Evolutionary conservation across 768 basidiomycete species (phyloP).

Genomic region (Tubosaeta brunneosetosa): DNA sequence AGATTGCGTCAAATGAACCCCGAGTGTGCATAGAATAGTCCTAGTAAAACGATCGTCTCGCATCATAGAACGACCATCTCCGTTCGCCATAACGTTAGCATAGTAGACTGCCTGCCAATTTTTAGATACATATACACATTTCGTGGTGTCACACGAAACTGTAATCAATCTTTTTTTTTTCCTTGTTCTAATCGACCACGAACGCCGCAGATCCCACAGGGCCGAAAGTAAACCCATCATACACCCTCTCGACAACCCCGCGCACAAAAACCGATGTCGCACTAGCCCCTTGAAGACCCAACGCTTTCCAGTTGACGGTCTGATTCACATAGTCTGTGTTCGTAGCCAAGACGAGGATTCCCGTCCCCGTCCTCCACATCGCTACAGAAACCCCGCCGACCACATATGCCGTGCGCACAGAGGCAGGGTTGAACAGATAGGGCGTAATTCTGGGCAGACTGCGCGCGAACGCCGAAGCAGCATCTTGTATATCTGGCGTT

Average conservation of each 20-base stretch:
- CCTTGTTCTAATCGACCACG: background rate
- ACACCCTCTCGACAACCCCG: conserved; percentile 5
- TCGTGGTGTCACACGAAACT: no score
- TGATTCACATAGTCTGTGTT: conserved; percentile 44
- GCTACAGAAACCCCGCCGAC: conserved; percentile 44
- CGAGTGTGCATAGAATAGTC: no score
- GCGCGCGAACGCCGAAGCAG: conserved; percentile 45
- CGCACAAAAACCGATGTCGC: conserved; percentile 9
- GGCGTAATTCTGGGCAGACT: conserved; percentile 42
- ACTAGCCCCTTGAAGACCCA: conserved; percentile 17
- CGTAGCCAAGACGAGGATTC: conserved; percentile 46
- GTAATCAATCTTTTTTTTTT: background rate
- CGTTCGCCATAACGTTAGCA: no score
- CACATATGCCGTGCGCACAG: conserved; percentile 38
- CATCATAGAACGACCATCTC: no score
- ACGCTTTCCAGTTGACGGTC: conserved; percentile 30
- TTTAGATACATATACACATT: no score
- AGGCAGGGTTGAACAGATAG: conserved; percentile 42
- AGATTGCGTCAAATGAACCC: no score
- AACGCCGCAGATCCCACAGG: no score
- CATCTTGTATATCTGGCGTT: conserved; percentile 46
- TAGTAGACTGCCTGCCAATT: no score
- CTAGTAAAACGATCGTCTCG: no score
- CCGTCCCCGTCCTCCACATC: conserved; percentile 39
- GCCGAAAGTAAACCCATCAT: no score